A percentile compares a stretch with the other conserved stretches of the same genome.
phyloP scores from a whole-genome alignment of 2,329 filamentous ascomycete genomes.

The Beauveria scarabaeidicola region DNA sequence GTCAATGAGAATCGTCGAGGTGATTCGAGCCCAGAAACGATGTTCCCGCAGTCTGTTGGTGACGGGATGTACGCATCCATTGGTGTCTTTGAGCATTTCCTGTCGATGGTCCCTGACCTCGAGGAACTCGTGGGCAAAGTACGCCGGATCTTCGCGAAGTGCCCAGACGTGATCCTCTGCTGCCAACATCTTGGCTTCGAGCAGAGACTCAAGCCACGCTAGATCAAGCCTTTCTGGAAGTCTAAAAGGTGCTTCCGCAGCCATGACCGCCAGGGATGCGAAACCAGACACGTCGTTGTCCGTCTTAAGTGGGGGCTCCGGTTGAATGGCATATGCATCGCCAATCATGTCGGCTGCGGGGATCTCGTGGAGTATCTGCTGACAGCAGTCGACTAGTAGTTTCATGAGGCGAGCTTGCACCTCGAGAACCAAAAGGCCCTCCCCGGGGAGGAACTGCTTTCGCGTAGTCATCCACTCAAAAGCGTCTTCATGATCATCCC shows the following conservation, averaged over 20 bases:
- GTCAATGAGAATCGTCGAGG: conserved; percentile 24
- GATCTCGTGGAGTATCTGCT: conserved; percentile 44
- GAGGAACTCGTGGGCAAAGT: conserved; percentile 38
- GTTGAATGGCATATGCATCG: conserved; percentile 24
- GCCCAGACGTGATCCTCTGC: conserved; percentile 46
- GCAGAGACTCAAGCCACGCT: conserved; percentile 32
- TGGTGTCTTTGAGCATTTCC: conserved; percentile 33
- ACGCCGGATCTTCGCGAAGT: conserved; percentile 50
- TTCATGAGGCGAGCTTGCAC: conserved; percentile 37
- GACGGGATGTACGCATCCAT: conserved; percentile 23
- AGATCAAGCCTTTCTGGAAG: conserved; percentile 39
- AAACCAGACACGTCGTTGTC: conserved; percentile 24
- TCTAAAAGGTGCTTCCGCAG: conserved; percentile 44
- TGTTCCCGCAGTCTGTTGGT: conserved; percentile 12
- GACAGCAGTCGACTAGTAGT: conserved; percentile 42
- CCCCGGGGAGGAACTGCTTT: conserved; percentile 32
- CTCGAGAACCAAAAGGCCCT: conserved; percentile 43
- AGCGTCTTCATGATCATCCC: conserved; percentile 27
- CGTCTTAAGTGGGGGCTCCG: conserved; percentile 27
- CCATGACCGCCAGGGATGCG: conserved; percentile 30
- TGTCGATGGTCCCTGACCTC: conserved; percentile 38
- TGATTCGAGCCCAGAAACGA: conserved; percentile 31
- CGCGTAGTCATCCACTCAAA: conserved; percentile 26
- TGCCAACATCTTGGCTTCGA: conserved; percentile 31
- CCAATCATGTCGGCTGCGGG: conserved; percentile 20